Evolutionary conservation across 164 flowering plant genomes (phyloP), one percentile per base, ranked within the genome.

Genomic region (Nymphaea thermarum): DNA sequence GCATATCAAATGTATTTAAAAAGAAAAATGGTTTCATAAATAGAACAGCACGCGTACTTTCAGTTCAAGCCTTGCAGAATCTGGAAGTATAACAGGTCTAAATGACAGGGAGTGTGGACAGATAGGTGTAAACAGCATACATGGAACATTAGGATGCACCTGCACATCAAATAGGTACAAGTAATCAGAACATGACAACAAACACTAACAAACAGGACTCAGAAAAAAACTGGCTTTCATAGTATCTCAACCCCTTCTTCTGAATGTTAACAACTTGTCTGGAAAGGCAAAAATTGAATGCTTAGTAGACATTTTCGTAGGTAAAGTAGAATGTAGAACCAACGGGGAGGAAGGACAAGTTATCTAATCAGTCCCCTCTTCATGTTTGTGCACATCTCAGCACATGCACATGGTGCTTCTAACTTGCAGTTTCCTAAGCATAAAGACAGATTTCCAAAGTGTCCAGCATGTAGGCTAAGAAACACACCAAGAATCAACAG

Each of bases 71-170:
- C 82, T 77, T 43, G 99, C 95, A 78, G 98, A 90, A 81, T 94
- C 99, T 70, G 99, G 99, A 78, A 94, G 98, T 72, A 94, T 94
- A 67, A 94, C 98, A 15, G 99, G 99, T 78, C 99, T 86, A 79
- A 91, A 94, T 68, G 98, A 94, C 71, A 94, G 90, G 44, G 99
- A 91, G 70, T 94, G 99, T 64, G 99, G 99, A 64, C 99, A 94
- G 62, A 94, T 94, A 55, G 99, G 99, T 1, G 99, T 94, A 71
- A 94, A 94, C 44, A 94, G 83, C 96, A 94, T 94, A 78, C 98
- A 94, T 43, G 98, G 98, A 80, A 94, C 98, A 78, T 91, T 94
- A 62, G 97, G 99, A 74, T 94, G 99, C 69, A 94, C 99, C 99
- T 94, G 90, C 75, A 79, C 57, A 67, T n/a, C 67, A 67, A 60